A percentile compares a stretch with the other conserved stretches of the same genome.
phyloP scores from a whole-genome alignment of 2,329 filamentous ascomycete genomes.

The Talaromyces atroroseus region DNA sequence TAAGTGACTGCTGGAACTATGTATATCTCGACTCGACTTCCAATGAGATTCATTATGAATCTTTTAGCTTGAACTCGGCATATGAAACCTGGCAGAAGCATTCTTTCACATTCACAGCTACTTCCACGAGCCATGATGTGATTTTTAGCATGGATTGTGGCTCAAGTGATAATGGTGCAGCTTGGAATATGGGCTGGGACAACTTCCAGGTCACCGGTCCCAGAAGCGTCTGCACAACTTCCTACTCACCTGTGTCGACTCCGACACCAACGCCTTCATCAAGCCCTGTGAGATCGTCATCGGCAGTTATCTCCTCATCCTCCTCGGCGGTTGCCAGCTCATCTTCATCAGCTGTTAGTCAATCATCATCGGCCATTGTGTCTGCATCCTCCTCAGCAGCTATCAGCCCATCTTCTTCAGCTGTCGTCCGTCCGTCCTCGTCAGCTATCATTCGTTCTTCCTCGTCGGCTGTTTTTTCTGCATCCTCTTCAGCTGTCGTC shows the following conservation, averaged over 20 bases:
- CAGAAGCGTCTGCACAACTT: neutral
- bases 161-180: neutral
- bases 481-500: neutral
- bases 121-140: neutral
- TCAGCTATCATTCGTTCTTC: neutral
- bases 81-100: neutral
- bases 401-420: neutral
- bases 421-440: neutral
- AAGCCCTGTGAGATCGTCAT: neutral
- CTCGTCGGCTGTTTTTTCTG: neutral
- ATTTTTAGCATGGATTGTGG: neutral
- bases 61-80: neutral
- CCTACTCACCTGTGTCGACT: neutral
- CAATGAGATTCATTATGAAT: neutral
- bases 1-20: neutral
- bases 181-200: conserved; percentile 6
- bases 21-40: conserved; percentile 1
- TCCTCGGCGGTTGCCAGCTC: neutral
- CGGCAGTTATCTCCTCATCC: neutral
- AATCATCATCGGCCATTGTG: neutral
- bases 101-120: conserved; percentile 1
- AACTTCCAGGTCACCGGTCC: neutral
- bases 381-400: neutral
- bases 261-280: conserved; percentile 1
- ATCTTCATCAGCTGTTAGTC: neutral